phyloP scores from a whole-genome alignment of 345 rosid genomes.

The Eutrema yunnanense region DNA sequence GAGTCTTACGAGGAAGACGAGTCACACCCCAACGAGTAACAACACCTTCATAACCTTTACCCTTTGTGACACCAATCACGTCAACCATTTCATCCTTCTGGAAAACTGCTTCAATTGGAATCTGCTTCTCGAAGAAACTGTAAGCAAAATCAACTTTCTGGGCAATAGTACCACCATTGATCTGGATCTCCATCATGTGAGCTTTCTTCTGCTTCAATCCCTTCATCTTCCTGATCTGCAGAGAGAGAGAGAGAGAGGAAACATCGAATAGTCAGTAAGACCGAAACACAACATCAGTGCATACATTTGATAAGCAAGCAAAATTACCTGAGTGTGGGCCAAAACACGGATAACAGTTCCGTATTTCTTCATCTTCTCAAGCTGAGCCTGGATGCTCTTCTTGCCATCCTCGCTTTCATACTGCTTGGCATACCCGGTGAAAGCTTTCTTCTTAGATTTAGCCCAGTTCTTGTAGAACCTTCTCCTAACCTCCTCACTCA shows the following conservation, averaged over 20 bases:
- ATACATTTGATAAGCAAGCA: background rate
- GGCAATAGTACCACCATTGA: constrained; percentile 73
- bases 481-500: constrained; percentile 73
- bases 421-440: constrained; percentile 55
- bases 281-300: background rate
- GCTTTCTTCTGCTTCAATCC: constrained; percentile 93
- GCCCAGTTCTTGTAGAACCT: constrained; percentile 87
- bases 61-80: constrained; percentile 79
- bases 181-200: constrained; percentile 83
- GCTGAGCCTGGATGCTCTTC: constrained; percentile 54
- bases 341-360: constrained; percentile 62
- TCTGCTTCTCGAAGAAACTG: constrained; percentile 77
- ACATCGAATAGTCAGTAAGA: background rate
- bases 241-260: background rate
- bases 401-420: constrained; percentile 63
- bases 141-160: constrained; percentile 77
- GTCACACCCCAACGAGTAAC: constrained; percentile 95
- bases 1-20: constrained; percentile 86
- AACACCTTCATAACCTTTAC: constrained; percentile 89
- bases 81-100: constrained; percentile 90
- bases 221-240: constrained; percentile 80
- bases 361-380: constrained; percentile 82
- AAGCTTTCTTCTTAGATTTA: constrained; percentile 91
- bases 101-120: constrained; percentile 72
- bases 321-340: constrained; percentile 75